phyloP scores from a whole-genome alignment of 2,329 filamentous ascomycete genomes.

The Alternaria arbusti region DNA sequence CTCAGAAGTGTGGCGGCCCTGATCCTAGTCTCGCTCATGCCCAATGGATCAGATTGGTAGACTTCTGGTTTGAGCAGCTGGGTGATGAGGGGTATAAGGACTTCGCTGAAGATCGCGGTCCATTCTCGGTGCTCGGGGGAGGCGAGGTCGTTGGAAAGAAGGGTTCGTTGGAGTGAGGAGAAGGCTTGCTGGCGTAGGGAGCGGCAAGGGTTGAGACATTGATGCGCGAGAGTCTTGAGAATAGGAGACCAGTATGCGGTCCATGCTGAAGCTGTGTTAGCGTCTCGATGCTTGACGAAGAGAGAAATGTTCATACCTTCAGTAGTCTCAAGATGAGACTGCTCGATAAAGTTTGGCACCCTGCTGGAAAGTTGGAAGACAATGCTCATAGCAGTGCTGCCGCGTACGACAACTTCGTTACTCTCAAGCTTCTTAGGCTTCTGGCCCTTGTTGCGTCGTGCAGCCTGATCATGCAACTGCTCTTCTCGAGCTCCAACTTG shows the following conservation, averaged over 20 bases:
- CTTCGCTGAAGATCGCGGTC: conserved; percentile 93
- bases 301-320: conserved; percentile 65
- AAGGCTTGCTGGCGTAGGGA: conserved; percentile 92
- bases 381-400: conserved; percentile 79
- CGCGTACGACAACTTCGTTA: conserved; percentile 75
- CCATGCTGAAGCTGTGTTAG: conserved; percentile 69
- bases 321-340: conserved; percentile 87
- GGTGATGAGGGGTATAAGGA: conserved; percentile 88
- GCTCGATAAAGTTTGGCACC: conserved; percentile 85
- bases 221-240: conserved; percentile 83
- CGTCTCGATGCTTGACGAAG: background rate
- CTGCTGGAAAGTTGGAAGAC: conserved; percentile 82
- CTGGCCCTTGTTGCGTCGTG: conserved; percentile 58
- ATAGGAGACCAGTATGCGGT: conserved; percentile 97
- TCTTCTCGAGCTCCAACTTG: conserved; percentile 74
- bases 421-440: conserved; percentile 64
- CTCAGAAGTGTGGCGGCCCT: conserved; percentile 89
- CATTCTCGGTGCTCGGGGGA: conserved; percentile 87
- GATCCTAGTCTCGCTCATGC: conserved; percentile 95
- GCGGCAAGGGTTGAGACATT: conserved; percentile 93
- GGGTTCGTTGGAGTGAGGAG: conserved; percentile 80
- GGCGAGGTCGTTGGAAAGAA: conserved; percentile 83
- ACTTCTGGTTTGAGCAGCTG: conserved; percentile 92
- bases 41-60: conserved; percentile 85
- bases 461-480: conserved; percentile 67